A percentile compares a stretch with the other conserved stretches of the same genome.
phyloP scores from a whole-genome alignment of 352 stramenopile species.

The Globisporangium polare region DNA sequence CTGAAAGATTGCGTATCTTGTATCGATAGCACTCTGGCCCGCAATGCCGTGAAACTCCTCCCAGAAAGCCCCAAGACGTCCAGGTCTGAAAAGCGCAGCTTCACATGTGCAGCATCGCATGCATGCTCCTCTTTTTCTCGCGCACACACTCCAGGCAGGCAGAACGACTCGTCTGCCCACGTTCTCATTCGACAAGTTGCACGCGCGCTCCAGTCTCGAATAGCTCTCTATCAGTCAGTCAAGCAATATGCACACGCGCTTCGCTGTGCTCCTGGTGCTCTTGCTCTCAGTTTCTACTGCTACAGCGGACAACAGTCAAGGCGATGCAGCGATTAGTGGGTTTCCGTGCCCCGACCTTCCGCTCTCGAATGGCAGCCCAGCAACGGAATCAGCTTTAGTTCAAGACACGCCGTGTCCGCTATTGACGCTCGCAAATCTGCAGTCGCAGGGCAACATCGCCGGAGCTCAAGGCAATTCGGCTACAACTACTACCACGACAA shows the following conservation, averaged over 20 bases:
- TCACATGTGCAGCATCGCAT: neutral
- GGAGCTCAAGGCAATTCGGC: neutral
- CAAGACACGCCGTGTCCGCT: neutral
- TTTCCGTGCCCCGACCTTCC: neutral
- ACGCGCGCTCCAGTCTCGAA: neutral
- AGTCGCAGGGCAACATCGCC: neutral
- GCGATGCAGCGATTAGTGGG: neutral
- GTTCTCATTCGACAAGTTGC: neutral
- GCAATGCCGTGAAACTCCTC: neutral
- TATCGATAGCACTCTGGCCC: neutral
- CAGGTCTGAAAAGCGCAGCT: neutral
- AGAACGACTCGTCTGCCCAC: neutral
- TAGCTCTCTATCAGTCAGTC: neutral
- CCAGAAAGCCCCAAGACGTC: neutral
- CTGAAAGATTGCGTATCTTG: neutral
- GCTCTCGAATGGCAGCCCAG: neutral
- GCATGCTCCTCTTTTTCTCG: neutral
- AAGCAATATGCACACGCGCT: slow-evolving; percentile 5
- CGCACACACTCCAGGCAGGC: neutral
- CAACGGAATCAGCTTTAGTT: neutral
- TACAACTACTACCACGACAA: too few relatives aligned
- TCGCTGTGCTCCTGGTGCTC: slow-evolving; percentile 4
- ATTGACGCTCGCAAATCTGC: neutral
- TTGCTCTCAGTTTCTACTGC: neutral
- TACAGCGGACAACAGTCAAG: neutral